A percentile compares a stretch with the other conserved stretches of the same genome.
These are phyloP conservation scores for Phytophthora pseudosyringae DNA, from an alignment of 352 stramenopile species.

Conservation along the genomic window DNA sequence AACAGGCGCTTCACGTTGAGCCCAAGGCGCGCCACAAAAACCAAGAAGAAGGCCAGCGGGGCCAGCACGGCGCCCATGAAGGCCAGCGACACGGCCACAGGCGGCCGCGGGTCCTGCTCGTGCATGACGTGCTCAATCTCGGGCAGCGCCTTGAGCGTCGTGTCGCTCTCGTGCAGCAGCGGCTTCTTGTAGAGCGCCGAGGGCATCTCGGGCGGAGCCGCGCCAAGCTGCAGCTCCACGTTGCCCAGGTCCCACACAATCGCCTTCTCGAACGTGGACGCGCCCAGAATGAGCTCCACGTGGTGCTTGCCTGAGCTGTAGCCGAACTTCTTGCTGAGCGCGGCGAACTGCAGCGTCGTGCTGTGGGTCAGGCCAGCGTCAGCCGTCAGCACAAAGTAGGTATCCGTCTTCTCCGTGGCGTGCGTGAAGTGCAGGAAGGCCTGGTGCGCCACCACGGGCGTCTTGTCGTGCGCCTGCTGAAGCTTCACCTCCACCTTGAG, in stretches of 20 bases:
- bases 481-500: slow-evolving; percentile 68
- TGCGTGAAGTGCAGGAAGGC: slow-evolving; percentile 83
- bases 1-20: slow-evolving; percentile 81
- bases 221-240: slow-evolving; percentile 72
- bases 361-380: slow-evolving; percentile 48
- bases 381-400: slow-evolving; percentile 77
- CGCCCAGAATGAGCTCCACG: slow-evolving; percentile 78
- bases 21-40: slow-evolving; percentile 63
- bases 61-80: slow-evolving; percentile 70
- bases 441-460: slow-evolving; percentile 69
- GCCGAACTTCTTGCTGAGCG: slow-evolving; percentile 81
- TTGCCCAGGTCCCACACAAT: slow-evolving; percentile 76
- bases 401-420: slow-evolving; percentile 53
- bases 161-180: slow-evolving; percentile 88
- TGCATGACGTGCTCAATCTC: slow-evolving; percentile 92
- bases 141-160: slow-evolving; percentile 81
- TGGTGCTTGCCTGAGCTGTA: slow-evolving; percentile 79
- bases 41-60: slow-evolving; percentile 66
- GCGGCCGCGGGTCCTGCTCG: slow-evolving; percentile 69
- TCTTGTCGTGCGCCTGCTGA: slow-evolving; percentile 63
- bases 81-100: slow-evolving; percentile 66
- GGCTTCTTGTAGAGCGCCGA: slow-evolving; percentile 90
- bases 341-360: slow-evolving; percentile 57
- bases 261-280: slow-evolving; percentile 78
- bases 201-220: slow-evolving; percentile 57